Evolutionary conservation across 768 basidiomycete species (phyloP), one percentile per base, ranked within the genome.

Genomic region (Clitopilus hobsonii): DNA sequence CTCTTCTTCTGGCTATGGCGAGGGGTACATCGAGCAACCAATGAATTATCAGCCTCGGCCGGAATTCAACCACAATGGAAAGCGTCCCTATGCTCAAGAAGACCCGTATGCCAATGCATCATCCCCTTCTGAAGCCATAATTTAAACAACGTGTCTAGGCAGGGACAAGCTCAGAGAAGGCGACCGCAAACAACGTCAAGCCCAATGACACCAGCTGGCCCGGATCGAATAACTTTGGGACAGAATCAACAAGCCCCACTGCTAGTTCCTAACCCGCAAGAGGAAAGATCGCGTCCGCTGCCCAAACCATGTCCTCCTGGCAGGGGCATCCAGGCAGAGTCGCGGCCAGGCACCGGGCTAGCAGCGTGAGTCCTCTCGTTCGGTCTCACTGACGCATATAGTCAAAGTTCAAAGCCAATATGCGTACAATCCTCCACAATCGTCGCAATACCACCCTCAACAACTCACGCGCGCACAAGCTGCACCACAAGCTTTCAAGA

Each of bases 141-240:
- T 56, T 32, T 59, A 56, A 53, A 60, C 1, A 58, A 47, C 23
- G 7, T 58, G 24, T 51, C 23, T 48, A 68, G 67, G 27, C 64
- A 60, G 47, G 54, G 63, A 28, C 52, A 56, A 22, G 60, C 55
- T 58, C 65, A 57, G 22, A 45, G 22, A 41, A 58, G 54, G 32
- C 57, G 68, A 62, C 67, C 69, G 11, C 65, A 61, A 65, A 77
- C 60, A 56, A 68, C 58, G 48, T 88, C 88, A 1, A 90, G 88
- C 61, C 85, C 88, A 27, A 60, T 67, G 2, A 82, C 81, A 1
- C 84, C 86, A 16, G 55, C 81, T 10, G 85, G 76, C 18, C 87
- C 87, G 23, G 71, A 80, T 60, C 72, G 90, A 65, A 74, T 91
- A 29, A 91, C 89, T 2, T 73, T 90, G 20, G 85, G 84, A 16